These are phyloP conservation scores for Penicillium arizonense DNA, from an alignment of 495 filamentous ascomycete species.

Conservation along the genomic window DNA sequence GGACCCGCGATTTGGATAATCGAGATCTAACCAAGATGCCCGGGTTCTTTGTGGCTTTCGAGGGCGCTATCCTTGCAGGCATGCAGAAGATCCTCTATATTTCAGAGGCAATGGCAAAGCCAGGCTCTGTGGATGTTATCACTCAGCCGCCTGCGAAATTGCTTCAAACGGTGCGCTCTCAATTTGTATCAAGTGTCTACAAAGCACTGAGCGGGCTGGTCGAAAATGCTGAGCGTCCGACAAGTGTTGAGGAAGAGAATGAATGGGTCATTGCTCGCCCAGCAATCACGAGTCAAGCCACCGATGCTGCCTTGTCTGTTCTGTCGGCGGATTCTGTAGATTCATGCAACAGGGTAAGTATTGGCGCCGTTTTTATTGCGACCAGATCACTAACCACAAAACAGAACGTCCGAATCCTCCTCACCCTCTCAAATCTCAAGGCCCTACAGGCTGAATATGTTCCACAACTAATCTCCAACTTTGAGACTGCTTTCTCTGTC, in stretches of 20 bases:
- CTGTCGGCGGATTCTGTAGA: constrained; percentile 58
- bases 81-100: constrained; percentile 96
- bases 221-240: constrained; percentile 80
- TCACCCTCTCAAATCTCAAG: constrained; percentile 89
- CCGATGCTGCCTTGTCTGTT: constrained; percentile 33
- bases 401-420: constrained; percentile 85
- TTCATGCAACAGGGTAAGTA: constrained; percentile 67
- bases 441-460: constrained; percentile 73
- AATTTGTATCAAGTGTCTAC: constrained; percentile 89
- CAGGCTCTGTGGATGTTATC: constrained; percentile 69
- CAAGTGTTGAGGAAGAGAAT: constrained; percentile 60
- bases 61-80: constrained; percentile 69
- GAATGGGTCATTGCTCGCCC: constrained; percentile 40
- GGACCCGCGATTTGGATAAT: constrained; percentile 75
- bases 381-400: constrained; percentile 16
- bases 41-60: constrained; percentile 72
- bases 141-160: constrained; percentile 79
- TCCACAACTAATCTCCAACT: constrained; percentile 77
- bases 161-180: constrained; percentile 76
- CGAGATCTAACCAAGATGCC: constrained; percentile 91
- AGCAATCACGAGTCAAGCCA: constrained; percentile 23
- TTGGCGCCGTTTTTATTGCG: not conserved
- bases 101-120: constrained; percentile 71
- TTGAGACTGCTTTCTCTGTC: constrained; percentile 85
- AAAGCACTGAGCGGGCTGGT: constrained; percentile 92